phyloP scores from a whole-genome alignment of 2,329 filamentous ascomycete species.

The Diaporthe ampelina region DNA sequence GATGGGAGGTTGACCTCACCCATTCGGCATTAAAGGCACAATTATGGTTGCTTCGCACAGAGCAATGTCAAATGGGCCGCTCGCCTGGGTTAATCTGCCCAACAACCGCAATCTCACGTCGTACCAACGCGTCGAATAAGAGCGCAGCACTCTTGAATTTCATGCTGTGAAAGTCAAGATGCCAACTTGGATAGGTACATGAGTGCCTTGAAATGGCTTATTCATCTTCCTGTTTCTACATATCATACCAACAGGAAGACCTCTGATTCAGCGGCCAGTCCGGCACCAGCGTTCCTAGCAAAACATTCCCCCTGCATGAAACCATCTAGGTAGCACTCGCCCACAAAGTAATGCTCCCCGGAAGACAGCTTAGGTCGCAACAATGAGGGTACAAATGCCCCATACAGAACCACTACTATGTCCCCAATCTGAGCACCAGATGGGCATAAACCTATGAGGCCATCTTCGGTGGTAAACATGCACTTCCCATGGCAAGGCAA shows the following conservation, averaged over 20 bases:
- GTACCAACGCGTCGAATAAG: too few relatives aligned
- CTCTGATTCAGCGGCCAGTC: not conserved
- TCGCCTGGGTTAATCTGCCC: too few relatives aligned
- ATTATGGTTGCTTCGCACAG: too few relatives aligned
- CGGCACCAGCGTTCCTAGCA: not conserved
- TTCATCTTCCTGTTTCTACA: not conserved
- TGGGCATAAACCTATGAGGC: slow-evolving; percentile 1
- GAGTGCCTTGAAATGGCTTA: not conserved
- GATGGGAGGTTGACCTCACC: too few relatives aligned
- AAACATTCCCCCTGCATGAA: slow-evolving; percentile 4
- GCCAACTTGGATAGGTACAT: too few relatives aligned
- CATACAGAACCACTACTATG: slow-evolving; percentile 1
- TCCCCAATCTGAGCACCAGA: slow-evolving; percentile 16
- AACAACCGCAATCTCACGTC: too few relatives aligned
- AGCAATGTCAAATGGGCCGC: too few relatives aligned
- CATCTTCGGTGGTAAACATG: slow-evolving; percentile 4
- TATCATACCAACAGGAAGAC: not conserved
- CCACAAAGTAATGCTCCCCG: not conserved
- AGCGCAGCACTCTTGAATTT: too few relatives aligned
- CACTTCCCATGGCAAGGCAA: slow-evolving; percentile 7
- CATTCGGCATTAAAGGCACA: too few relatives aligned
- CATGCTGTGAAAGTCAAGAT: too few relatives aligned
- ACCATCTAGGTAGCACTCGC: slow-evolving; percentile 4
- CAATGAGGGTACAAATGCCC: not conserved
- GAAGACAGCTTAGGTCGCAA: not conserved